Percentiles rank a stretch among this genome's conserved stretches.
phyloP scores from a whole-genome alignment of 352 stramenopile genomes.

The Globisporangium mamillatum region DNA sequence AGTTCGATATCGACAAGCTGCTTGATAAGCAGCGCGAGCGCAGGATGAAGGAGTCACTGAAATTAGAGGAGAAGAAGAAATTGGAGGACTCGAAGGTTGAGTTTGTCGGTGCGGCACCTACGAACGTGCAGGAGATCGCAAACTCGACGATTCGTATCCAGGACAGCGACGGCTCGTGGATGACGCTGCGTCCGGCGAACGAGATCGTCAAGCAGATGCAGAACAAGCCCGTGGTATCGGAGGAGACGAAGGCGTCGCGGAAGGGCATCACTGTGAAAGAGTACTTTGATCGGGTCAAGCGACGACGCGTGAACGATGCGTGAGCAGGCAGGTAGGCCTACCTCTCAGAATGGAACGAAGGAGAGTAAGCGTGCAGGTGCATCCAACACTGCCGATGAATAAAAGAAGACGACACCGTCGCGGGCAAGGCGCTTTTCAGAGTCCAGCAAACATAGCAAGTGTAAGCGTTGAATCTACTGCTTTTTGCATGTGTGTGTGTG shows the following conservation, averaged over 20 bases:
- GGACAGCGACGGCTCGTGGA: constrained; percentile 82
- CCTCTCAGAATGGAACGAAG: constrained; percentile 17
- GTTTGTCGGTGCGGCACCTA: constrained; percentile 53
- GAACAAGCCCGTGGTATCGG: constrained; percentile 56
- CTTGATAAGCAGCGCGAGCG: constrained; percentile 68
- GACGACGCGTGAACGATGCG: constrained; percentile 41
- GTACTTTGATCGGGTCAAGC: constrained; percentile 85
- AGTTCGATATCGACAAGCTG: constrained; percentile 77
- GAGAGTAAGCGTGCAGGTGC: background rate
- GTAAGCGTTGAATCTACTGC: too few relatives aligned
- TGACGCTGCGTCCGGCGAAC: constrained; percentile 69
- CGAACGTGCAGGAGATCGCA: constrained; percentile 65
- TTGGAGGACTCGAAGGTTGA: constrained; percentile 52
- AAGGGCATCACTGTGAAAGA: constrained; percentile 84
- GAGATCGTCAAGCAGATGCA: constrained; percentile 82
- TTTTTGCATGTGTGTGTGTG: too few relatives aligned
- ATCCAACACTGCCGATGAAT: too few relatives aligned
- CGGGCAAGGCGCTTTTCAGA: too few relatives aligned
- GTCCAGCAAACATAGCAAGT: too few relatives aligned
- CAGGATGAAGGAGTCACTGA: constrained; percentile 42
- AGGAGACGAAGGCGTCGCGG: constrained; percentile 64
- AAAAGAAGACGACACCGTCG: too few relatives aligned
- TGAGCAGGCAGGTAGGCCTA: too few relatives aligned
- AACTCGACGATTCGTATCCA: constrained; percentile 81
- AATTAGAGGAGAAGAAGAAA: constrained; percentile 23